Evolutionary conservation across 73 alveolate genomes (phyloP).

Genomic region (Blepharisma stoltei): DNA sequence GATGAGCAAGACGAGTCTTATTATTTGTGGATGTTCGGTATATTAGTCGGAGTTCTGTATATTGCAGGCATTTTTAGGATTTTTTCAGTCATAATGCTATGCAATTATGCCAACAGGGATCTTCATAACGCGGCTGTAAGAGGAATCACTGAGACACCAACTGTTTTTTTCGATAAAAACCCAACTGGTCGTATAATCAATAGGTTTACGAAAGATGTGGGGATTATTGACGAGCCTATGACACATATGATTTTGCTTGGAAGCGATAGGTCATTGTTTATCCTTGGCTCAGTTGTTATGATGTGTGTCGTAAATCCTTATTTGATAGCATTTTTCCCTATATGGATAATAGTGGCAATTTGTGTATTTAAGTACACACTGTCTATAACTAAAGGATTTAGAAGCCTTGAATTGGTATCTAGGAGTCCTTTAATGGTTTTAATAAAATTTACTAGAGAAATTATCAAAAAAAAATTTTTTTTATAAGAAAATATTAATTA

Average conservation of each 20-base stretch:
- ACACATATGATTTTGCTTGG: not conserved
- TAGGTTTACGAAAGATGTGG: constrained; percentile 65
- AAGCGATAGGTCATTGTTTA: not conserved
- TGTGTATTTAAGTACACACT: not conserved
- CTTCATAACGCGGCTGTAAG: constrained; percentile 7
- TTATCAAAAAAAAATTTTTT: no score
- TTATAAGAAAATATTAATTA: no score
- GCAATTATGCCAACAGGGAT: not conserved
- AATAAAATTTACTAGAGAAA: no score
- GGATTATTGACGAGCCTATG: constrained; percentile 12
- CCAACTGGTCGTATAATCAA: constrained; percentile 84
- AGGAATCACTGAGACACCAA: not conserved
- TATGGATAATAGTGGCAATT: not conserved
- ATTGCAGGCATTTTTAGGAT: not conserved
- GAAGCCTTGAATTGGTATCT: not conserved
- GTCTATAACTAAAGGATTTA: not conserved
- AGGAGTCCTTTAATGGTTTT: no score
- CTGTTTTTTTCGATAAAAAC: constrained; percentile 79
- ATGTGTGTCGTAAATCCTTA: not conserved
- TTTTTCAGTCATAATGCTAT: not conserved
- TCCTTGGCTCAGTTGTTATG: not conserved
- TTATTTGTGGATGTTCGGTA: not conserved
- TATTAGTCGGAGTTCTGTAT: not conserved
- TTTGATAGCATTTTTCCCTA: not conserved
- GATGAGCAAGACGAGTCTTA: constrained; percentile 1